Percentiles rank a stretch among this genome's conserved stretches.
phyloP scores from a whole-genome alignment of 2,329 filamentous ascomycete genomes.

The Trichoderma semiorbis region DNA sequence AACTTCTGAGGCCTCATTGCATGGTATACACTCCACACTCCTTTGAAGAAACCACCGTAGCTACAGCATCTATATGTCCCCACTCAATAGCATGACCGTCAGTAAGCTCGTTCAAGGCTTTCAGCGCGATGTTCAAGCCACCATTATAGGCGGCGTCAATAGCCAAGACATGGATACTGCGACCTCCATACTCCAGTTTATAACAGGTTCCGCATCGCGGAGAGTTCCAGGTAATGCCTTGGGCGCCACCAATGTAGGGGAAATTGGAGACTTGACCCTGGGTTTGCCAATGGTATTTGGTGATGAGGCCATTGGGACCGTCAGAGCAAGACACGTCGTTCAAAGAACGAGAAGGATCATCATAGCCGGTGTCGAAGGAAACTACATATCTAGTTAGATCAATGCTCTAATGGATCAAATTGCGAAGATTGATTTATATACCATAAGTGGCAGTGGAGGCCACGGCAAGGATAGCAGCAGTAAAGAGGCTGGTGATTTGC shows the following conservation, averaged over 20 bases:
- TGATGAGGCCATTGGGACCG: constrained; percentile 63
- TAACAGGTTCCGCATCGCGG: constrained; percentile 58
- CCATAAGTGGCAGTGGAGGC: constrained; percentile 36
- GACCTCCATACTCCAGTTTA: constrained; percentile 48
- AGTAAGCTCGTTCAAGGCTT: constrained; percentile 55
- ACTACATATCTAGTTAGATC: constrained; percentile 38
- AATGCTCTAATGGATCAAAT: constrained; percentile 1
- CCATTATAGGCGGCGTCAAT: constrained; percentile 47
- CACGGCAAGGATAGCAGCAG: constrained; percentile 36
- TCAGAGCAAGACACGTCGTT: constrained; percentile 62
- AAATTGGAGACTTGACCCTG: constrained; percentile 50
- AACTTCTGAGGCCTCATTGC: background rate
- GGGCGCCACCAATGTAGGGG: constrained; percentile 53
- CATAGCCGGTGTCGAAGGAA: constrained; percentile 70
- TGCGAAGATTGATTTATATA: constrained; percentile 16
- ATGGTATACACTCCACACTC: constrained; percentile 39
- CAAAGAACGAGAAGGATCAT: constrained; percentile 54
- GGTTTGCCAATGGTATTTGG: constrained; percentile 55
- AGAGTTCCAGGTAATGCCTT: constrained; percentile 56
- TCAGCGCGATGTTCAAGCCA: constrained; percentile 53
- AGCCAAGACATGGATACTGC: constrained; percentile 51
- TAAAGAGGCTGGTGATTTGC: constrained; percentile 41
- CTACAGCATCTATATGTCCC: constrained; percentile 51
- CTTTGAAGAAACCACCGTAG: constrained; percentile 39
- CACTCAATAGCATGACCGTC: constrained; percentile 46